Base-by-base conservation (phyloP, 495 filamentous ascomycete genomes). In the Penicillium daleae region DNA sequence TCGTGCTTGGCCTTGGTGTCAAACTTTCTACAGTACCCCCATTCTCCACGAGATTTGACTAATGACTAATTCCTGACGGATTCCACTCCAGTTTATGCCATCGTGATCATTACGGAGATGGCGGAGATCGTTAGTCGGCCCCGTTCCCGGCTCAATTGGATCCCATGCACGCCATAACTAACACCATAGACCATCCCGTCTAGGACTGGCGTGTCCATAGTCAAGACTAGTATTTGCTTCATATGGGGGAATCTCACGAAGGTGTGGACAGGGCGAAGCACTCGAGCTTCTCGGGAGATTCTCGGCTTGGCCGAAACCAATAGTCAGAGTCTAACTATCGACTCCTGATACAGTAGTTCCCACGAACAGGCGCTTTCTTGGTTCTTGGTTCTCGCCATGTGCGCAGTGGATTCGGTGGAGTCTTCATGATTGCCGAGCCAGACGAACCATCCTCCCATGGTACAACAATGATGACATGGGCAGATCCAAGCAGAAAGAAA, bases 121-220 rank as follows among this genome's bases (percentile, higher is more conserved):
- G 10, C 51, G 51, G 33, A 32, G 52, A 44, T 63, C 53, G 29
- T n/a, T 29, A 51, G 60, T 57, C 17, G 50, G 32, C 33, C 40
- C 57, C 46, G 22, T 33, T 21, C 27, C 44, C 31, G 42, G 39
- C 17, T 17, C 31, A 31, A 13, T 15, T 56, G 44, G 19, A n/a
- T 46, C 42, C 42, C 42, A 61, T 63, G 60, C 65, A 63, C 60
- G 57, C 60, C 60, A 66, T 66, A 46, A 3, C 35, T 12, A 37
- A 27, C 26, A 56, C 33, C 32, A 37, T 31, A 10, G 27, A 22
- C 50, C 39, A 57, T 27, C 33, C 15, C 39, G 26, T 19, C 40
- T 21, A 27, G 24, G 37, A 50, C 46, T 50, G 46, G 46, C 24
- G 46, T 50, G 4, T 27, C 46, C 46, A 50, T 50, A 50, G 46